phyloP scores from a whole-genome alignment of 257 asterid species.

The Scutellaria barbata region DNA sequence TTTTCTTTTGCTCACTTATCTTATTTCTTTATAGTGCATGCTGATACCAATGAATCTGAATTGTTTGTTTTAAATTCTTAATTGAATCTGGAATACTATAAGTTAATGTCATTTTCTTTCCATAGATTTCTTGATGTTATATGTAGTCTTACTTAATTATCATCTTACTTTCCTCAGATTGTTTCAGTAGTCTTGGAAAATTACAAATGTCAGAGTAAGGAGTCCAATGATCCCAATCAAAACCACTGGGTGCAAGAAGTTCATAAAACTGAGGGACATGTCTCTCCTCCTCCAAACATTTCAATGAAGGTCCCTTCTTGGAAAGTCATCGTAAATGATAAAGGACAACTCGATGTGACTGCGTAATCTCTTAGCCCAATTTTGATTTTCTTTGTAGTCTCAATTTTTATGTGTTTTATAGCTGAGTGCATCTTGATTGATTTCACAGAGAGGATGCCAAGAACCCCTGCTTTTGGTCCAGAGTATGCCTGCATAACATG shows the following conservation, averaged over 20 bases:
- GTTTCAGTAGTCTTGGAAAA: slow-evolving; percentile 95
- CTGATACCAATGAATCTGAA: background rate
- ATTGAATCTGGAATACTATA: background rate
- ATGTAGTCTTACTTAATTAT: background rate
- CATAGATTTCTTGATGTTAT: background rate
- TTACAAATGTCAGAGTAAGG: slow-evolving; percentile 65
- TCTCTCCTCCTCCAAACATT: slow-evolving; percentile 52
- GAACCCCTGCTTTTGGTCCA: slow-evolving; percentile 89
- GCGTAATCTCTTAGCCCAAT: slow-evolving; percentile 54
- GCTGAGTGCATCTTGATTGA: slow-evolving; percentile 26
- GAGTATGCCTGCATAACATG: slow-evolving; percentile 88
- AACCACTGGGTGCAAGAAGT: slow-evolving; percentile 68
- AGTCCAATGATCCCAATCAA: slow-evolving; percentile 49
- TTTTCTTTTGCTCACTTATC: background rate
- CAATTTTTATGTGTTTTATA: background rate
- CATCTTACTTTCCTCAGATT: slow-evolving; percentile 58
- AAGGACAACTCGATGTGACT: slow-evolving; percentile 76
- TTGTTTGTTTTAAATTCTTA: background rate
- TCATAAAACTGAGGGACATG: slow-evolving; percentile 64
- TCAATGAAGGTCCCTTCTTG: slow-evolving; percentile 69
- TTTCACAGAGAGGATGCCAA: slow-evolving; percentile 70
- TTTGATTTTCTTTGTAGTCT: slow-evolving; percentile 13
- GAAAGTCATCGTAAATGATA: slow-evolving; percentile 69
- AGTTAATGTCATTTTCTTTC: background rate
- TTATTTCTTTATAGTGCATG: no score